Base-by-base conservation (phyloP, 176 grass and related monocot genomes). In the Zea luxurians region DNA sequence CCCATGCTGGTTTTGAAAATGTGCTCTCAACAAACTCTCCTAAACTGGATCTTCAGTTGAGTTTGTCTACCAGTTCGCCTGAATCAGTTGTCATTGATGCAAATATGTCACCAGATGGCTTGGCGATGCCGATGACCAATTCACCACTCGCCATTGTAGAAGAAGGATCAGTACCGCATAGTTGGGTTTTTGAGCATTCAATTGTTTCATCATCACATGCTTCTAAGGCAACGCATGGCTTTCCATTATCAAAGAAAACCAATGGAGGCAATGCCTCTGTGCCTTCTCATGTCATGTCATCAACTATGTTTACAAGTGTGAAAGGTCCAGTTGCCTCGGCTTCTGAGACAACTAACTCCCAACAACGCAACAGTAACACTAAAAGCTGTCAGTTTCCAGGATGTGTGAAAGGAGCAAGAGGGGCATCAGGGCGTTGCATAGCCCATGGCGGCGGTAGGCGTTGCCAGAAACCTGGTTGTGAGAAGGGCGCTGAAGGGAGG, bases 401-500 rank as follows among this genome's bases (percentile, higher is more conserved):
- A 37, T 99, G 96, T 82, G 71, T 57, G 48, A 96, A 95, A 83
- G 88, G 96, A 75, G 96, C 96, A 54, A 92, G 92, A 83, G 96
- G 96, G 57, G 83, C 92, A 17, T 93, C 96, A n/a, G 92, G 92
- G 46, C 74, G 58, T 65, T 99, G 96, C 81, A 96, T 99, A 85
- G 92, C 90, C 72, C 96, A 99, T 87, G 96, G 96, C 18, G 96
- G 96, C 17, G 96, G 96, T 49, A 78, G 78, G 44, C 71, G 92
- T 57, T 99, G 96, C 81, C 88, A 93, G 59, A 94, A 88, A 72
- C 17, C 50, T 79, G 88, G 92, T 42, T 99, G 92, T 81, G 88
- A 89, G n/a, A 99, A 95, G 80, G 92, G 96, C 16, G 96, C 96
- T 54, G 92, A 99, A 75, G 96, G 96, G 38, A 92, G 74, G 70